Base-by-base conservation (phyloP, 1,139 yeast genomes). In the Geotrichum australiense region DNA sequence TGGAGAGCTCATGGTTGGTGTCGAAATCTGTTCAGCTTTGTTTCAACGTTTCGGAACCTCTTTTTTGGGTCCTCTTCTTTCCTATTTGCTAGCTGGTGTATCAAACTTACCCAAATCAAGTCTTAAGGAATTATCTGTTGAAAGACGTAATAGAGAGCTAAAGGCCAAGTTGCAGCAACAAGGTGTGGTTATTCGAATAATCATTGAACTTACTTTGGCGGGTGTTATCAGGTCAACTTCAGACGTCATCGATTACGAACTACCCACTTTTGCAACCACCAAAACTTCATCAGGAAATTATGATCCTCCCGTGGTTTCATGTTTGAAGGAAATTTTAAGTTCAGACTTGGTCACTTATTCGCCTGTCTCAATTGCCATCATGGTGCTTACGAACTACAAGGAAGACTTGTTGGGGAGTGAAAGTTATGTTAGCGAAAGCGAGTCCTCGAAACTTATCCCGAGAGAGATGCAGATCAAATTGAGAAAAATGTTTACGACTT, bases 21-120 rank as follows among this genome's bases (percentile, higher is more conserved):
- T 76, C 27, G 87, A 80, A 51, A 72, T 86, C 1, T 70, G 81
- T 0, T 76, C 89, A 33, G 80, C 78, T 0, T 63, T 89, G 21
- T 95, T 86, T 60, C 94, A 82, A 58, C 66, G 96, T 40, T 86
- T 87, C 57, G 59, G 68, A 2, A 42, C 50, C 0, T 58, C 61
- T 7, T 80, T 84, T 56, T 71, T 86, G 0, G 73, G 77, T 0
- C 60, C 57, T 19, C 54, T 85, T 43, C 57, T 80, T 48, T 59
- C 69, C 0, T 61, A 68, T 47, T 63, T 82, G 46, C 61, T 80
- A 10, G 58, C 61, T 18, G 70, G 70, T 3, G 61, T 79, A 15
- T 59, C 66, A 3, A 65, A 63, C 39, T 74, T 78, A 1, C 45
- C 56, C 1, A 47, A 55, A 25, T 50, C 50, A 1, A 56, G 56